Evolutionary conservation across 192 early-diverging fungal genomes (phyloP), one percentile per base, ranked within the genome.

Genomic region (Rhizoclosmatium sp.): DNA sequence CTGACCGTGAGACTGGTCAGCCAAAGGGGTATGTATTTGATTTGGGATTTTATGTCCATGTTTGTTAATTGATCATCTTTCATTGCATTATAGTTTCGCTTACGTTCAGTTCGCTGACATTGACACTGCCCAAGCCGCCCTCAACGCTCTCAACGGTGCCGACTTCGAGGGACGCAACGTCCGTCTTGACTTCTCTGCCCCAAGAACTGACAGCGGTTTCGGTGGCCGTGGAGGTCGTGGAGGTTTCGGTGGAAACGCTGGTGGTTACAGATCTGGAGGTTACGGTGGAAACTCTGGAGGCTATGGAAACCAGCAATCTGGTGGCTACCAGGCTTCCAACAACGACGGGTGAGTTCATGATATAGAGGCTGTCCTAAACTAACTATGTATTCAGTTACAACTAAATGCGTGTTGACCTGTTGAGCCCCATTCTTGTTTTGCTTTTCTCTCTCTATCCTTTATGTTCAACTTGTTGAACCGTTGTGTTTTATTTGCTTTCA

Each of bases 1-100:
- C 90, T 42, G 90, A 94, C 84, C 82, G 85, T n/a, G 94, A 94
- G 49, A 87, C 89, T 66, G 93, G 92, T 51, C 82, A 88, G 68
- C 85, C 87, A 64, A 94, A 93, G 84, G 94, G 94, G 68, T 88
- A 47, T 31, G 71, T 16, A 12, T 54, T 54, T 16, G 5, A 12
- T 47, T 21, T 21, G 40, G 14, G 21, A 3, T 2, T 60, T 60
- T 59, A 21, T 0, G 71, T 59, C n/a, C 2, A 2, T 49, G 19
- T 16, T 12, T 49, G 69, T 10, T 49, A 49, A n/a, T 23, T 1
- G 42, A 10, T 42, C 12, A 49, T 0, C 19, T 4, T 59, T 40
- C 12, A 59, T 31, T 47, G 12, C 23, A 10, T 47, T 44, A 48
- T 54, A 10, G 14, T 16, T 19, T 5, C 59, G 12, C 9, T 31